These are phyloP conservation scores for Tuber borchii DNA, from an alignment of 495 filamentous ascomycete genomes.

Conservation along the genomic window DNA sequence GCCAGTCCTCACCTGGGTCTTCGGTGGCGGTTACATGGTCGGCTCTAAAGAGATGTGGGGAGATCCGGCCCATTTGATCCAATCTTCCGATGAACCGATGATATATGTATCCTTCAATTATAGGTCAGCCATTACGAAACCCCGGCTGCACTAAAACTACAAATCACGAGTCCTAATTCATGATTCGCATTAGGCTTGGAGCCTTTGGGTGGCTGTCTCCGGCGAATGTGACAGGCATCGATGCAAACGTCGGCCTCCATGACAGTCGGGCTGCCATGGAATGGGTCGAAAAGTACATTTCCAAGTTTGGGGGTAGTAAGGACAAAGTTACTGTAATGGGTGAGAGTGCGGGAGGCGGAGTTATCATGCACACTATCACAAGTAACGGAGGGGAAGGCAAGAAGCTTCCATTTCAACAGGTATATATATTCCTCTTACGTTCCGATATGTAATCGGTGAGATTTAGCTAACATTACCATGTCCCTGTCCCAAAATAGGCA, in stretches of 20 bases:
- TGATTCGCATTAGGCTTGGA: slow-evolving; percentile 42
- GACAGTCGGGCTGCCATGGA: slow-evolving; percentile 64
- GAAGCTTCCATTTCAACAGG: slow-evolving; percentile 35
- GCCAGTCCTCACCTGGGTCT: slow-evolving; percentile 57
- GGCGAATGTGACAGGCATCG: slow-evolving; percentile 47
- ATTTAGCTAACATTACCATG: not conserved
- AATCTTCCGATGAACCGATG: slow-evolving; percentile 49
- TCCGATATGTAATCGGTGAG: not conserved
- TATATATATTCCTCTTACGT: not conserved
- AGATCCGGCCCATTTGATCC: slow-evolving; percentile 48
- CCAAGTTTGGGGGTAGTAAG: slow-evolving; percentile 63
- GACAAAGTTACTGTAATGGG: slow-evolving; percentile 59
- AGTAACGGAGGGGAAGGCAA: slow-evolving; percentile 25
- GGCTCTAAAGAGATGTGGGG: slow-evolving; percentile 50
- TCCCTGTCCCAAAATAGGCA: slow-evolving; percentile 21
- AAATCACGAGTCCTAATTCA: not conserved
- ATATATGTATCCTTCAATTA: slow-evolving; percentile 62
- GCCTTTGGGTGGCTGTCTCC: slow-evolving; percentile 58
- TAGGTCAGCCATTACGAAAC: slow-evolving; percentile 42
- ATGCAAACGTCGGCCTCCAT: slow-evolving; percentile 57
- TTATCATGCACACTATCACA: slow-evolving; percentile 41
- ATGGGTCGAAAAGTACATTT: slow-evolving; percentile 67
- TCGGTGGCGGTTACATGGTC: slow-evolving; percentile 54
- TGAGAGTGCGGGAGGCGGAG: slow-evolving; percentile 61
- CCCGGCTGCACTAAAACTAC: not conserved